Conservation (phyloP, 495 filamentous ascomycete genomes). For the Pyronema domesticum region DNA sequence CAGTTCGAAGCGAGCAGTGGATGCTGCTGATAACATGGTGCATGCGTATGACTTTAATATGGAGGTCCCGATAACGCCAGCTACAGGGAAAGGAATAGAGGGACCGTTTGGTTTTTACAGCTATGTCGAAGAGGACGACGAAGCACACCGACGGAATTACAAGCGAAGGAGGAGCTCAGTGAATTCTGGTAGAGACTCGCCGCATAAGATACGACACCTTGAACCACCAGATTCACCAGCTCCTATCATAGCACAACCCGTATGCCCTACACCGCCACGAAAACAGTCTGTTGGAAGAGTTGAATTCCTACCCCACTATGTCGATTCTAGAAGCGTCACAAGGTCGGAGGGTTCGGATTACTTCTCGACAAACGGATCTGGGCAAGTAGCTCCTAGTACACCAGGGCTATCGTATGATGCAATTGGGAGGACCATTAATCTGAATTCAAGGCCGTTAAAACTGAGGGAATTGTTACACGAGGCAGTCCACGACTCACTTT, state of each 20-base stretch:
- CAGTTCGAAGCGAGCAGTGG: slow-evolving; percentile 58
- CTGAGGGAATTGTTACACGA: slow-evolving; percentile 48
- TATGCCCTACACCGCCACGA: neutral
- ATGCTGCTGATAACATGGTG: slow-evolving; percentile 71
- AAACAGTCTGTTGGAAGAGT: neutral
- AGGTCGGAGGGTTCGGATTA: neutral
- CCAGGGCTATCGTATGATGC: slow-evolving; percentile 18
- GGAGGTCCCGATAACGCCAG: slow-evolving; percentile 49
- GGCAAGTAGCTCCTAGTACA: neutral
- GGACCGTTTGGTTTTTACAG: neutral
- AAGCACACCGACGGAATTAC: neutral
- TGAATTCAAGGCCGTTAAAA: slow-evolving; percentile 36
- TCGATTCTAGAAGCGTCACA: neutral
- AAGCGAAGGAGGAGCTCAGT: slow-evolving; percentile 1
- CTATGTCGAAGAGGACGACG: neutral
- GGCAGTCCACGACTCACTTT: slow-evolving; percentile 51
- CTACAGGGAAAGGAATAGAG: neutral
- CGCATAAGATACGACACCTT: slow-evolving; percentile 1
- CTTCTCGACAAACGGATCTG: neutral
- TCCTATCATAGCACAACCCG: neutral
- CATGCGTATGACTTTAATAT: slow-evolving; percentile 79
- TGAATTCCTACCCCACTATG: neutral
- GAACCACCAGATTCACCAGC: neutral
- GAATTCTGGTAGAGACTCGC: neutral
- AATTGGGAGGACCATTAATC: slow-evolving; percentile 14